Conservation (phyloP, 2,329 filamentous ascomycete genomes). For the Leptographium flavum region DNA sequence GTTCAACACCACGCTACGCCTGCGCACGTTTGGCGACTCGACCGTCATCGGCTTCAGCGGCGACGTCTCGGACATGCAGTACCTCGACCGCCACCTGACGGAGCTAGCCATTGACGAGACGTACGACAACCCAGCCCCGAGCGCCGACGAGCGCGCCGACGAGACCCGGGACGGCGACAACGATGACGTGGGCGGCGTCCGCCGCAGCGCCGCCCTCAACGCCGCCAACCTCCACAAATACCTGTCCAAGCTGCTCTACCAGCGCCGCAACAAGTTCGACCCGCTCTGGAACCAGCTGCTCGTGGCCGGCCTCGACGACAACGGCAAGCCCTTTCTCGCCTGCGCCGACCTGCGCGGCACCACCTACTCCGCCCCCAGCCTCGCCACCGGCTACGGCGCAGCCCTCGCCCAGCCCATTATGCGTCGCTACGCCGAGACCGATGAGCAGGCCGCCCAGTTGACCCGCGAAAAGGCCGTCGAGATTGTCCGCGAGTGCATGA, state of each 20-base stretch:
- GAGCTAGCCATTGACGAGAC: conserved; percentile 80
- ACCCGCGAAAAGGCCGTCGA: conserved; percentile 66
- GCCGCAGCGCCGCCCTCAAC: conserved; percentile 46
- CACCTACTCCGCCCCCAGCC: conserved; percentile 72
- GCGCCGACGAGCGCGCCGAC: conserved; percentile 15
- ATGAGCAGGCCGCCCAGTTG: conserved; percentile 58
- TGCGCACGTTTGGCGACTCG: conserved; percentile 73
- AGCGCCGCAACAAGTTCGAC: conserved; percentile 87
- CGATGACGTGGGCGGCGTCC: conserved; percentile 50
- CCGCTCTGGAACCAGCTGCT: conserved; percentile 94
- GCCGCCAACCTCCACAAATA: conserved; percentile 95
- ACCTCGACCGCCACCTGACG: conserved; percentile 80
- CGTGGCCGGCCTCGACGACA: conserved; percentile 74
- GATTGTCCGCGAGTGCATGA: conserved; percentile 86
- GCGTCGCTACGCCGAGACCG: conserved; percentile 70
- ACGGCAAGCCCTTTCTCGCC: conserved; percentile 74
- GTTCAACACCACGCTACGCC: conserved; percentile 92
- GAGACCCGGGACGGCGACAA: no score
- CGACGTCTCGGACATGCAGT: conserved; percentile 98
- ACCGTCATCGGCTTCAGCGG: conserved; percentile 88
- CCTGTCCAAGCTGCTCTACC: conserved; percentile 90
- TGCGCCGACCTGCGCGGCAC: conserved; percentile 86
- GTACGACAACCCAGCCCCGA: conserved; percentile 41
- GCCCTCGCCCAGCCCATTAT: conserved; percentile 89
- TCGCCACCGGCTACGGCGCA: conserved; percentile 87